Percentiles rank a stretch among this genome's conserved stretches.
phyloP scores from a whole-genome alignment of 2,329 filamentous ascomycete species.

The Diaporthe australafricana region DNA sequence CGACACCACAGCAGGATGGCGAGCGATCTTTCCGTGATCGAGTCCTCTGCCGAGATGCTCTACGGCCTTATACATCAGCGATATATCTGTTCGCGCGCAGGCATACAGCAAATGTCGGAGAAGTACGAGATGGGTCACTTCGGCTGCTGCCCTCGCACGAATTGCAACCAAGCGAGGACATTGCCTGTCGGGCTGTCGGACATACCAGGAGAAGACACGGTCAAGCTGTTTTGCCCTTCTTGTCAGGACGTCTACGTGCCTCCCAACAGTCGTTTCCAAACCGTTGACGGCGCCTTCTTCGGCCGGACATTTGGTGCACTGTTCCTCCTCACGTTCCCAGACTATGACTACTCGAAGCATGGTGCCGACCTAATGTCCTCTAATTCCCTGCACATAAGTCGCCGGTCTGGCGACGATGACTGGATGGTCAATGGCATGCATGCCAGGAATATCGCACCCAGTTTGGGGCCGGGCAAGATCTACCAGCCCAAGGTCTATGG shows the following conservation, averaged over 20 bases:
- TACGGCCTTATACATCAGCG: conserved; percentile 98
- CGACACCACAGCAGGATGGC: conserved; percentile 86
- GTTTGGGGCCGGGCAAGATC: conserved; percentile 83
- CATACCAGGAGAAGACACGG: conserved; percentile 94
- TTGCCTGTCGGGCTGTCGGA: conserved; percentile 94
- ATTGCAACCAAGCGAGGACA: conserved; percentile 90
- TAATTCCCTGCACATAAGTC: conserved; percentile 44
- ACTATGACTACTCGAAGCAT: conserved; percentile 86
- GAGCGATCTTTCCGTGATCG: conserved; percentile 93
- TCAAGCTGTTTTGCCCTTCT: conserved; percentile 97
- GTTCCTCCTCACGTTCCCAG: conserved; percentile 98
- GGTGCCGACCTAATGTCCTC: conserved; percentile 68
- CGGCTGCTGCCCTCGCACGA: conserved; percentile 91
- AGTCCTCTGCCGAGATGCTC: conserved; percentile 96
- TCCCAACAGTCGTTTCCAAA: conserved; percentile 96
- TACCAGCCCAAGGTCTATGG: conserved; percentile 98
- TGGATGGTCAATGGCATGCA: conserved; percentile 85
- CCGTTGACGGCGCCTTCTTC: conserved; percentile 97
- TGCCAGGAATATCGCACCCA: conserved; percentile 87
- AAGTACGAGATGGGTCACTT: conserved; percentile 99
- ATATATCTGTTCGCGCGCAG: conserved; percentile 95
- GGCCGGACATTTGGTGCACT: conserved; percentile 96
- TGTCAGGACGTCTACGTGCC: conserved; percentile 98
- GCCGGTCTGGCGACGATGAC: conserved; percentile 56
- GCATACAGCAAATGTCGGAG: conserved; percentile 99